Base-by-base conservation (phyloP, 2,329 filamentous ascomycete genomes). In the Metarhizium rileyi region DNA sequence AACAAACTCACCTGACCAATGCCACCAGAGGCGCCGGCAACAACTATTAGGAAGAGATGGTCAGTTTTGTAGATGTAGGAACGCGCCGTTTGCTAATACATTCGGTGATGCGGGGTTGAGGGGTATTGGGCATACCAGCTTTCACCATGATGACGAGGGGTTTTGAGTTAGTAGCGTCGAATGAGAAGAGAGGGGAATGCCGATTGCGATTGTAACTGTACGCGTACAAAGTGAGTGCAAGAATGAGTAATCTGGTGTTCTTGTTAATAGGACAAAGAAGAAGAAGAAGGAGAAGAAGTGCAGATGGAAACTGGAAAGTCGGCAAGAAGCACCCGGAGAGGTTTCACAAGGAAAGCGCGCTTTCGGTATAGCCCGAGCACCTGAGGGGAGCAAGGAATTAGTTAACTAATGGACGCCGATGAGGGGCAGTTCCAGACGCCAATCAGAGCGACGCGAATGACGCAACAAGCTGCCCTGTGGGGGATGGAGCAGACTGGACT, bases 1-100 rank as follows among this genome's bases (percentile, higher is more conserved):
- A 42, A 38, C 26, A 51, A 33, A 35, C 75, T 63, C 68, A 94
- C 90, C 84, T 96, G 91, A 72, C 91, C 93, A 83, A 98, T 98
- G 76, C 93, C 93, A 75, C 93, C 93, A 70, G 91, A 84, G 68
- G 91, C 93, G 73, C 93, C 93, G 74, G 93, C 90, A 76, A 98
- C 91, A 67, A 83, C 79, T 84, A 52, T 50, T 48, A 7, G 46
- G n/a, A 41, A 48, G 42, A 49, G 10, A 49, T 57, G 28, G 51
- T 47, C 46, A 51, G 26, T 28, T 49, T 55, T 46, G 46, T 26
- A 50, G 49, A 40, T 44, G 33, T 38, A 49, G 30, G 12, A 23
- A 26, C 20, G 16, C 18, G 5, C 14, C 18, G 28, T 1, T 10
- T 5, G n/a, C 18, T 26, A 44, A 23, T 35, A 18, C 25, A 43